Conservation (phyloP, 2,329 filamentous ascomycete species). For the Aspergillus fumigatus region DNA sequence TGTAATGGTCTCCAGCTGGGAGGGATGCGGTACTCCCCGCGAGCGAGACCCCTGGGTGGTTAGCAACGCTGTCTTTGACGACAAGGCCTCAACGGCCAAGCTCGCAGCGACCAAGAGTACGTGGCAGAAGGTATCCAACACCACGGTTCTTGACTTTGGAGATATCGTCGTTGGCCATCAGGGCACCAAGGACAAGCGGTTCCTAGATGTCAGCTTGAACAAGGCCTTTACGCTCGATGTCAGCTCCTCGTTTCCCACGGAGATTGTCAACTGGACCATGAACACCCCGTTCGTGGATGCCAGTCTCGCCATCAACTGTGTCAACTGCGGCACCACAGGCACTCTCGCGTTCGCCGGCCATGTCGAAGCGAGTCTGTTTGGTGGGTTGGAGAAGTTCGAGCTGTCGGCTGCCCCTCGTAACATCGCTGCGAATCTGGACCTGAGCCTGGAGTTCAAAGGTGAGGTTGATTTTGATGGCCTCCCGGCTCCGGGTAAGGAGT, state of each 20-base stretch:
- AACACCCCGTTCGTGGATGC: neutral
- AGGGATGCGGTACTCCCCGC: neutral
- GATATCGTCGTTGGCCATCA: conserved; percentile 1
- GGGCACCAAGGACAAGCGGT: neutral
- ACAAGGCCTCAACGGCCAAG: conserved; percentile 1
- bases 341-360: conserved; percentile 4
- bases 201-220: no score
- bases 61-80: conserved; percentile 2
- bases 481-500: neutral
- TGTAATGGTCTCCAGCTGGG: neutral
- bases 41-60: conserved; percentile 7
- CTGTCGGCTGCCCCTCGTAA: no score
- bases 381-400: no score
- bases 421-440: conserved; percentile 1
- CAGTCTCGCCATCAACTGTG: conserved; percentile 1
- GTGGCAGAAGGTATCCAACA: conserved; percentile 7
- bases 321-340: conserved; percentile 4
- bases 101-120: conserved; percentile 1
- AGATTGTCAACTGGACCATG: conserved; percentile 4
- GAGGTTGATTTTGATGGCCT: conserved; percentile 1
- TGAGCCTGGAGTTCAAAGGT: conserved; percentile 3
- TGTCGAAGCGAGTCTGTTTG: conserved; percentile 2
- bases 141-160: conserved; percentile 6
- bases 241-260: neutral
- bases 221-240: no score